These are phyloP conservation scores for Amauroascus verrucosus DNA, from an alignment of 2,329 filamentous ascomycete genomes.

Conservation along the genomic window DNA sequence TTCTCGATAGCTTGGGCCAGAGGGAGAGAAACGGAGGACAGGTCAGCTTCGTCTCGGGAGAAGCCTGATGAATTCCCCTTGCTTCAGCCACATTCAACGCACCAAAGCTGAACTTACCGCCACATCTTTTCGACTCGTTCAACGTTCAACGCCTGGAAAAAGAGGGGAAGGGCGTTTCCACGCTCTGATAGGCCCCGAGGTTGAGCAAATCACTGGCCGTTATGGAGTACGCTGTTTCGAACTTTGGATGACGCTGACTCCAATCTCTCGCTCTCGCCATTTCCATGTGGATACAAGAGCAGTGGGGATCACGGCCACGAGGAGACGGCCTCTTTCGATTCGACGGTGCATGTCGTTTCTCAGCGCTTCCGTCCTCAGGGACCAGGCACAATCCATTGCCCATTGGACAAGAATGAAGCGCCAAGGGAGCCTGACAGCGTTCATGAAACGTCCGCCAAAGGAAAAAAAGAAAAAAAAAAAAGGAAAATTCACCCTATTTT, in stretches of 20 bases:
- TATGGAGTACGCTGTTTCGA: not conserved
- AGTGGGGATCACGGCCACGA: not conserved
- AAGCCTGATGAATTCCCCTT: no score
- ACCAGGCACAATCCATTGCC: conserved; percentile 4
- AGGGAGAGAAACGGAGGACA: no score
- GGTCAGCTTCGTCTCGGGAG: no score
- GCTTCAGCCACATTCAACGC: no score
- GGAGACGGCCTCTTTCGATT: not conserved
- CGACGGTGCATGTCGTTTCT: not conserved
- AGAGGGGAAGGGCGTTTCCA: not conserved
- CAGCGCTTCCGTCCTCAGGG: not conserved
- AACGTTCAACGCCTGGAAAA: not conserved
- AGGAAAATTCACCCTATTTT: no score
- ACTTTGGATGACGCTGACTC: not conserved
- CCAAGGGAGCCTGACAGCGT: not conserved
- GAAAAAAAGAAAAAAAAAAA: not conserved
- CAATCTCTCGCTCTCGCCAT: not conserved
- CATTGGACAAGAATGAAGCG: conserved; percentile 1
- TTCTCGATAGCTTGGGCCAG: no score
- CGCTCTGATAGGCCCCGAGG: not conserved
- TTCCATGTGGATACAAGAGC: not conserved
- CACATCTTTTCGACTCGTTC: not conserved
- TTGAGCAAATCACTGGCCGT: not conserved
- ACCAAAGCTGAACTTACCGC: not conserved
- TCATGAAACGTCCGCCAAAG: conserved; percentile 2